Evolutionary conservation across 345 rosid genomes (phyloP).

Genomic region (Geranium rotundifolium): DNA sequence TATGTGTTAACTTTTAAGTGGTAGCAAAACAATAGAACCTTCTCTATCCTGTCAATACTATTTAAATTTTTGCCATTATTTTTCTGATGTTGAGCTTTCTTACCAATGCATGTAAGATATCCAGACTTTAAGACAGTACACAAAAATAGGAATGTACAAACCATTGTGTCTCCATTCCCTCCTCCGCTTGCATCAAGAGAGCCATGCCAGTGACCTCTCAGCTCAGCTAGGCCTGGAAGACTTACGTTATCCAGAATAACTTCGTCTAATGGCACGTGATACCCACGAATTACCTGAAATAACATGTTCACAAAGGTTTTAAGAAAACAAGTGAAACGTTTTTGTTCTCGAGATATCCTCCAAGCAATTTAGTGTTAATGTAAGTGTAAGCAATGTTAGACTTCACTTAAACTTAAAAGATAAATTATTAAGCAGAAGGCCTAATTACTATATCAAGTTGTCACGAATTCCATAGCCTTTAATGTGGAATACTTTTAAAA

Average conservation of each 20-base stretch:
- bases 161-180: constrained; percentile 98
- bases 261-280: constrained; percentile 53
- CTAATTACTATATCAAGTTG: no score
- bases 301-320: neutral
- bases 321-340: no score
- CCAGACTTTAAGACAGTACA: constrained; percentile 4
- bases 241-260: constrained; percentile 62
- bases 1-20: no score
- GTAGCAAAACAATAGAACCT: neutral
- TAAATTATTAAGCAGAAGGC: no score
- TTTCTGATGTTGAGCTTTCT: neutral
- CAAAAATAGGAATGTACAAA: constrained; percentile 16
- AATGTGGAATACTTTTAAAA: no score
- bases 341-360: no score
- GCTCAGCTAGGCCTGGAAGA: constrained; percentile 93
- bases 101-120: neutral
- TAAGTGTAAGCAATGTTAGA: no score
- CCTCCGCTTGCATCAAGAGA: constrained; percentile 98
- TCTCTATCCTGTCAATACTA: neutral
- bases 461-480: no score
- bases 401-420: no score
- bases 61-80: neutral
- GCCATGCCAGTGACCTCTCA: constrained; percentile 87
- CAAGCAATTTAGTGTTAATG: no score
- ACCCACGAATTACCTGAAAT: constrained; percentile 56